Evolutionary conservation across 2,329 filamentous ascomycete genomes (phyloP).

Genomic region (Aureobasidium sp.): DNA sequence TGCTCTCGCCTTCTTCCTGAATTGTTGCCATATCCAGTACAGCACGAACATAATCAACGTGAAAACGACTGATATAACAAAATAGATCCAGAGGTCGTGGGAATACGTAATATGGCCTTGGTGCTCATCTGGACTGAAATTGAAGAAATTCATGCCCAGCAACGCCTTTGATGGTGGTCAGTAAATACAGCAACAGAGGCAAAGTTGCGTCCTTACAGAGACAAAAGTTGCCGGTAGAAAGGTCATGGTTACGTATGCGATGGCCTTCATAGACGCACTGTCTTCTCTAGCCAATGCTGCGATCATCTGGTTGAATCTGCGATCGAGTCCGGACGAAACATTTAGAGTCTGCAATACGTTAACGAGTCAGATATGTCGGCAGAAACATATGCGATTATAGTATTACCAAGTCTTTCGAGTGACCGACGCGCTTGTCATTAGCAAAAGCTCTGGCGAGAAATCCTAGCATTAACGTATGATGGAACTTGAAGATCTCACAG

Average conservation of each 20-base stretch:
- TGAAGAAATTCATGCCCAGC: conserved; percentile 4
- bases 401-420: conserved; percentile 1
- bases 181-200: too few relatives aligned
- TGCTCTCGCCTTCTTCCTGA: too few relatives aligned
- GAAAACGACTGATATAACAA: neutral
- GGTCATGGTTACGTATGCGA: conserved; percentile 30
- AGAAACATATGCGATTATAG: too few relatives aligned
- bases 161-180: neutral
- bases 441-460: neutral
- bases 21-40: neutral
- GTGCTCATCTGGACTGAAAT: neutral
- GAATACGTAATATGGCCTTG: neutral
- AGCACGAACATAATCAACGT: neutral
- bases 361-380: neutral
- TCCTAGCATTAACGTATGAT: neutral
- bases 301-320: too few relatives aligned
- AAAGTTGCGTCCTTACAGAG: neutral
- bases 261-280: conserved; percentile 31
- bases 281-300: conserved; percentile 22
- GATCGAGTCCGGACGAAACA: too few relatives aligned
- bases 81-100: conserved; percentile 2
- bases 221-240: conserved; percentile 27
- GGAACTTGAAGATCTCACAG: neutral
- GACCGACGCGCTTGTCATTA: conserved; percentile 1
- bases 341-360: too few relatives aligned